phyloP scores from a whole-genome alignment of 164 flowering plant genomes.

The Echeveria elegans region DNA sequence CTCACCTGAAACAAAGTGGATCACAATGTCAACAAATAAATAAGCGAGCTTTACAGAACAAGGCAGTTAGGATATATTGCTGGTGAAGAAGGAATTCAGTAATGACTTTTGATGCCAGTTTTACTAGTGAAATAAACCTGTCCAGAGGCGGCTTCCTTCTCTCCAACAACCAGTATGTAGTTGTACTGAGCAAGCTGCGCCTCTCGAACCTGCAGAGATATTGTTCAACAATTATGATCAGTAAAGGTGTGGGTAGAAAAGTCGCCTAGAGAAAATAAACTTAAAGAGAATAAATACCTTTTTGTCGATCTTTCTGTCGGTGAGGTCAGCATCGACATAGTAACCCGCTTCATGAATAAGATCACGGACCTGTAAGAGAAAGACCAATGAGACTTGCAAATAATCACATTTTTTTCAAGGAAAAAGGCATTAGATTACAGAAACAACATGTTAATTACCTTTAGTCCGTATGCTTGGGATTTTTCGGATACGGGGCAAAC shows the following conservation, averaged over 20 bases:
- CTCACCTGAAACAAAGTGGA: constrained; percentile 36
- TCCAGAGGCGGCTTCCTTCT: constrained; percentile 64
- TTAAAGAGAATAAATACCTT: background rate
- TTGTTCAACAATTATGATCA: background rate
- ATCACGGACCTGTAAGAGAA: constrained; percentile 7
- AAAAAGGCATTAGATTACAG: background rate
- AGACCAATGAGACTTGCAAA: no score
- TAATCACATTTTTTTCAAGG: no score
- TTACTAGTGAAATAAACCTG: constrained; percentile 31
- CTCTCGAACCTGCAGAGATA: constrained; percentile 61
- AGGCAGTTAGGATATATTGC: no score
- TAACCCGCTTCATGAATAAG: constrained; percentile 8
- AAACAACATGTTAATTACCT: constrained; percentile 29
- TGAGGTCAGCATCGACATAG: constrained; percentile 3
- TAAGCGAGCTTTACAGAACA: no score
- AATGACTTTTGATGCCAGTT: background rate
- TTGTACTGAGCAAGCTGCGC: constrained; percentile 97
- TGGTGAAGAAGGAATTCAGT: background rate
- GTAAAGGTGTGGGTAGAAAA: background rate
- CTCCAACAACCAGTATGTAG: constrained; percentile 91
- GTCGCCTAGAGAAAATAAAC: background rate
- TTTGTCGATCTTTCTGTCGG: constrained; percentile 9
- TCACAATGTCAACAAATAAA: background rate
- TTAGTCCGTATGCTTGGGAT: constrained; percentile 62
- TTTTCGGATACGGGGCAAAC: constrained; percentile 84